Percentiles rank a stretch among this genome's conserved stretches.
Evolutionary conservation across 306 rosid genomes (phyloP).

Genomic region (Castanea crenata): DNA sequence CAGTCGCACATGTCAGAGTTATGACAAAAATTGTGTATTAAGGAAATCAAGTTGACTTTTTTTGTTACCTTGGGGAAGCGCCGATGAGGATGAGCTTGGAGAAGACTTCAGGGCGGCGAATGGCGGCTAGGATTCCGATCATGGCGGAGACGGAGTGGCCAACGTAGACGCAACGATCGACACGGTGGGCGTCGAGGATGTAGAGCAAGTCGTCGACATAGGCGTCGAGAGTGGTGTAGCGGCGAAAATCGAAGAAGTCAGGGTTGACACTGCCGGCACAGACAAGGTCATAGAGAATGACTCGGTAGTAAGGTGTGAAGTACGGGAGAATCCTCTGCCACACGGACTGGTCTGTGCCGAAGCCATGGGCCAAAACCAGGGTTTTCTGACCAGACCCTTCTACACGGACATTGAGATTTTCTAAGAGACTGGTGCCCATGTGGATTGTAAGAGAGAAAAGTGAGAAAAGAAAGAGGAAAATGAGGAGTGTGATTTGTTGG

Average conservation of each 20-base stretch:
- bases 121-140: slow-evolving; percentile 88
- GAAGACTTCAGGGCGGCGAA: slow-evolving; percentile 85
- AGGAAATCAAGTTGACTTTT: background rate
- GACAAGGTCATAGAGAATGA: slow-evolving; percentile 92
- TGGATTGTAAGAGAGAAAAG: background rate
- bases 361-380: slow-evolving; percentile 82
- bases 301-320: slow-evolving; percentile 61
- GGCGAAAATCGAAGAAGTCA: slow-evolving; percentile 76
- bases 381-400: slow-evolving; percentile 68
- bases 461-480: too few relatives aligned
- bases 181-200: slow-evolving; percentile 65
- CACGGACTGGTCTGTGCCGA: slow-evolving; percentile 97
- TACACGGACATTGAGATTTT: slow-evolving; percentile 76
- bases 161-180: slow-evolving; percentile 70
- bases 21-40: too few relatives aligned
- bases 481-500: too few relatives aligned
- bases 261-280: slow-evolving; percentile 99
- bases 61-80: slow-evolving; percentile 73
- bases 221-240: slow-evolving; percentile 85
- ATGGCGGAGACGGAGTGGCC: slow-evolving; percentile 99
- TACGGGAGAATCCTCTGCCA: slow-evolving; percentile 82
- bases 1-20: too few relatives aligned
- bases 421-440: slow-evolving; percentile 53
- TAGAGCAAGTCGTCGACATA: slow-evolving; percentile 77
- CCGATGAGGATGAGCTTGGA: slow-evolving; percentile 86